Percentiles rank a stretch among this genome's conserved stretches.
Conservation (phyloP, 225 moss, liverwort and hornwort species). For the Polytrichum formosum region DNA sequence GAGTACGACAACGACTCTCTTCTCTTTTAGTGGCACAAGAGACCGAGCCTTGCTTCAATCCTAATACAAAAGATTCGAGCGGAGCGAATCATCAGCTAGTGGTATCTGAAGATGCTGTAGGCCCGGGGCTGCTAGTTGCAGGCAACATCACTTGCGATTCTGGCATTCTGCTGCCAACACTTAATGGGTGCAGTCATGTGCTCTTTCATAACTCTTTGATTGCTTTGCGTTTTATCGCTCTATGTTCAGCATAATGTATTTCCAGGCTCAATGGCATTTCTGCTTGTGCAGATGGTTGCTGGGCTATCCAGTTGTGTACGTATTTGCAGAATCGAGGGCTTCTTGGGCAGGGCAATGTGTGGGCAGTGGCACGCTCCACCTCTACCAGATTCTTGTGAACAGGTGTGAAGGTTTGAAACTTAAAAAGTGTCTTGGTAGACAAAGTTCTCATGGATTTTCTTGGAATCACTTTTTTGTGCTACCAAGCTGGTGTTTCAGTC, state of each 20-base stretch:
- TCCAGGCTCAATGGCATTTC: background rate
- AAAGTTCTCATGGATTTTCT: background rate
- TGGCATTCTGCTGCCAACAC: conserved; percentile 44
- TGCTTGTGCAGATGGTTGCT: conserved; percentile 45
- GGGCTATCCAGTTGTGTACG: conserved; percentile 60
- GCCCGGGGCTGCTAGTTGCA: conserved; percentile 16
- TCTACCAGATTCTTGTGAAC: conserved; percentile 50
- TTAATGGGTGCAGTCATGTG: conserved; percentile 44
- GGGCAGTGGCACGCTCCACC: conserved; percentile 30
- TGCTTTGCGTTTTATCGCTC: background rate
- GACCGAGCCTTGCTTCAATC: conserved; percentile 14
- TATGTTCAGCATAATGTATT: background rate
- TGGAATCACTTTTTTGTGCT: no score
- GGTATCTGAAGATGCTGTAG: conserved; percentile 8
- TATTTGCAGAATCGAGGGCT: conserved; percentile 41
- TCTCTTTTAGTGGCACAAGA: conserved; percentile 25
- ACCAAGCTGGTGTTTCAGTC: background rate
- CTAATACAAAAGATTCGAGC: conserved; percentile 4
- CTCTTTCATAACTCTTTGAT: background rate
- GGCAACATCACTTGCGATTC: conserved; percentile 30
- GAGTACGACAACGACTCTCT: conserved; percentile 29
- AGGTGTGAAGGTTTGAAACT: conserved; percentile 32
- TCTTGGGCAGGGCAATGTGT: conserved; percentile 48
- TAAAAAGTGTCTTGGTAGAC: background rate
- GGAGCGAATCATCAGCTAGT: conserved; percentile 2